Base-by-base conservation (phyloP, 805 yeast genomes). In the Candida insectalens region DNA sequence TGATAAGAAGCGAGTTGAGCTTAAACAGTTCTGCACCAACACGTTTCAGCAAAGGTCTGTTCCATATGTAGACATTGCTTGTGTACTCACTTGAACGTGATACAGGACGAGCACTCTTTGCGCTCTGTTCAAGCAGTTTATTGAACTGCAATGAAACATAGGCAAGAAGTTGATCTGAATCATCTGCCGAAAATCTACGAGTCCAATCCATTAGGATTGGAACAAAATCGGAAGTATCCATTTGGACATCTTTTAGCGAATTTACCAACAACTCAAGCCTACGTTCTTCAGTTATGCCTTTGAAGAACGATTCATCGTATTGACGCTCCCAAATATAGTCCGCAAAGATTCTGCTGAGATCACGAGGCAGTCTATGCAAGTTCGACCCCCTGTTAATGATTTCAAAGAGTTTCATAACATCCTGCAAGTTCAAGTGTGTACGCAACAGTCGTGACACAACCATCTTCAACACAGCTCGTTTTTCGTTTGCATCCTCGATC, bases 161-260 rank as follows among this genome's bases (percentile, higher is more conserved):
- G n/a, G n/a, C n/a, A n/a, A n/a, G n/a, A n/a, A n/a, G n/a, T n/a
- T n/a, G n/a, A n/a, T n/a, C 21, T 6, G 10, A 6, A 13, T n/a
- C 26, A 18, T 10, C 5, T 6, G 10, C 12, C 10, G 19, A 17
- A 30, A 21, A 30, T 20, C 26, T 20, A 16, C 27, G 16, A 10
- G 18, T 10, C 26, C 27, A 30, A 18, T 14, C 12, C n/a, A 30
- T 10, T n/a, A 30, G 18, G 15, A 30, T 12, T n/a, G 33, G 33
- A 15, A 30, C 12, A 21, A 21, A 30, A n/a, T 19, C 8, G 12
- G 13, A n/a, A 10, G 27, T 27, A 27, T n/a, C n/a, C n/a, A n/a
- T n/a, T n/a, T n/a, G n/a, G n/a, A 18, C n/a, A 6, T 15, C 30
- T 12, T 7, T 14, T 10, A 27, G 15, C 7, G 12, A 14, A n/a